Evolutionary conservation across 768 basidiomycete species (phyloP), one percentile per base, ranked within the genome.

Genomic region (Rhodotorula toruloides): DNA sequence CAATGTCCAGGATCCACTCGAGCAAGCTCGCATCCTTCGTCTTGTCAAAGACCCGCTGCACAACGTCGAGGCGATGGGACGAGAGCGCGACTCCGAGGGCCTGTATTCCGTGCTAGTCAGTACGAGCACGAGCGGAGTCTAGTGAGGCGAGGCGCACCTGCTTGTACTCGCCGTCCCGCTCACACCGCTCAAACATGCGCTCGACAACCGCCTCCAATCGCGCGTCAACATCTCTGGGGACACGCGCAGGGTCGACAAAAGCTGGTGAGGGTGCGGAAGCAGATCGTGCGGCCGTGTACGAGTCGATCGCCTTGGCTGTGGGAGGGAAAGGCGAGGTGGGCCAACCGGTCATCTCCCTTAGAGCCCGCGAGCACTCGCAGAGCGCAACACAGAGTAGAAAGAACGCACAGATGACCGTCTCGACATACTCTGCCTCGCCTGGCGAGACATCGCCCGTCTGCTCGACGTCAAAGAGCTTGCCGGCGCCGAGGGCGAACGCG

Each of bases 41-140:
- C 66, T 83, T 79, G 46, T 84, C 76, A 77, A 88, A 93, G 54
- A 97, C 84, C 47, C 83, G 81, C 64, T 87, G 82, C 72, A 99
- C 85, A 27, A 98, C 81, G 74, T 98, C 94, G 29, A 97, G 79
- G 49, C 93, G 86, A 67, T 82, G 87, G 34, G 93, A 87, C 75
- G 98, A 93, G 17, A 99, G 83, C 9, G 94, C 94, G 74, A 99
- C 89, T 31, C 96, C 93, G 70, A 97, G 87, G 14, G 91, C 93
- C 90, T 71, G 44, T 14, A 39, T n/a, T 8, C 22, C 93, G 70
- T 11, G 6, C 47, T 6, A 29, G 3, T 7, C 27, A 29, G 27
- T 36, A 6, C 4, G 6, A 31, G 48, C 5, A 27, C 16, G 7
- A 10, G 29, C 29, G 6, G 29, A 17, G 13, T 29, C 25, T 17